Conservation (phyloP, 1,284 basidiomycete species). For the Ceratobasidium papillatum region DNA sequence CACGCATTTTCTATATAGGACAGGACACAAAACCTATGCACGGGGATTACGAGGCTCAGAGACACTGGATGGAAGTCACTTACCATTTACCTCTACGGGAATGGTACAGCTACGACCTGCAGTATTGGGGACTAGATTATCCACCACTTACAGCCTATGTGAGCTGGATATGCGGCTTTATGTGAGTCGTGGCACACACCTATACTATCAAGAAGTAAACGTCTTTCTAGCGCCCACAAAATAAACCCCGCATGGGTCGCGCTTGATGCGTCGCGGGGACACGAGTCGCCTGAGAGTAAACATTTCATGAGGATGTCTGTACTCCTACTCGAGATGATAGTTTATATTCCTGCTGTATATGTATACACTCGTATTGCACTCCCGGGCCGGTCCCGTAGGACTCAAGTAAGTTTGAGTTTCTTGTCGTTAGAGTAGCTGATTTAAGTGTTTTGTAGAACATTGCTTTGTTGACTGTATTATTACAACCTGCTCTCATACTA, state of each 20-base stretch:
- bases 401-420: conserved; percentile 62
- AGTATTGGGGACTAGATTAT: conserved; percentile 94
- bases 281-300: conserved; percentile 72
- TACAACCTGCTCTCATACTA: conserved; percentile 85
- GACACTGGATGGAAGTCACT: conserved; percentile 94
- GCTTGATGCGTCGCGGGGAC: conserved; percentile 77
- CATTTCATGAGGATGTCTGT: conserved; percentile 85
- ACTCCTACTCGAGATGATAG: conserved; percentile 69
- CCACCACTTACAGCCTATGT: conserved; percentile 90
- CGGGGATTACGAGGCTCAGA: conserved; percentile 92
- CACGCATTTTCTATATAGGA: conserved; percentile 58
- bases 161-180: conserved; percentile 78
- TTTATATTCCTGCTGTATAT: conserved; percentile 78
- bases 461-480: conserved; percentile 74
- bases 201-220: conserved; percentile 6
- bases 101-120: conserved; percentile 89
- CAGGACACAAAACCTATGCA: conserved; percentile 78
- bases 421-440: background rate
- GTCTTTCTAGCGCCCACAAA: conserved; percentile 64
- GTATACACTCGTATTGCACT: conserved; percentile 59
- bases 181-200: conserved; percentile 56
- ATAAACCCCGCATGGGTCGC: conserved; percentile 80
- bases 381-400: conserved; percentile 68
- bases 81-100: conserved; percentile 72
- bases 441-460: conserved; percentile 61